Percentiles rank a stretch among this genome's conserved stretches.
phyloP scores from a whole-genome alignment of 192 early-diverging fungal species.

The Pilobolus umbonatus region DNA sequence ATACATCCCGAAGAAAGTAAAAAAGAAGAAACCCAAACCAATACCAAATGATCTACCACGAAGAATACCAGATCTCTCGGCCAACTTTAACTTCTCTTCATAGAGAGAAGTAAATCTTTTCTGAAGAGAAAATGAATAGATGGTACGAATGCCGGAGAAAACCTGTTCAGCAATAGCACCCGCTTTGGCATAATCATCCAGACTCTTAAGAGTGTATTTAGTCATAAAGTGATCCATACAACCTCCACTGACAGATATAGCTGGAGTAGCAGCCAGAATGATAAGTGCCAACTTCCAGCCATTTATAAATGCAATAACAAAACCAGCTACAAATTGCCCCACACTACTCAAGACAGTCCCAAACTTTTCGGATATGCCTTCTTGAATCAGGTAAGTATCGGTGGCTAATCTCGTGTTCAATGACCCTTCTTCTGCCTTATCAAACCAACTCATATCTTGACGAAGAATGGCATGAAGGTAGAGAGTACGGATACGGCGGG shows the following conservation, averaged over 20 bases:
- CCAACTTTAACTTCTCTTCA: conserved; percentile 51
- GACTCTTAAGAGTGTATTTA: conserved; percentile 38
- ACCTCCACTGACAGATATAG: conserved; percentile 43
- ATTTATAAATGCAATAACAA: conserved; percentile 71
- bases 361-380: conserved; percentile 81
- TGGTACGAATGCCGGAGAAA: conserved; percentile 74
- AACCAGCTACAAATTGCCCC: conserved; percentile 65
- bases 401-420: conserved; percentile 80
- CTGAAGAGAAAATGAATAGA: conserved; percentile 78
- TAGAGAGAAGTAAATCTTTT: conserved; percentile 63
- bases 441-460: conserved; percentile 88
- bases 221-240: conserved; percentile 37
- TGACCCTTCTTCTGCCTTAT: conserved; percentile 65
- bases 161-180: conserved; percentile 83
- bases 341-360: conserved; percentile 60
- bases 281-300: conserved; percentile 78
- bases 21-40: conserved; percentile 70
- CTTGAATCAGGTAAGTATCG: conserved; percentile 81
- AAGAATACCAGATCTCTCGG: conserved; percentile 56
- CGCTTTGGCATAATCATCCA: conserved; percentile 71
- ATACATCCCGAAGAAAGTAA: conserved; percentile 68
- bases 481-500: conserved; percentile 59
- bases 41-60: conserved; percentile 54
- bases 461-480: conserved; percentile 75
- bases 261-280: conserved; percentile 66